phyloP scores from a whole-genome alignment of 352 stramenopile genomes.

The Aphanomyces invadans region DNA sequence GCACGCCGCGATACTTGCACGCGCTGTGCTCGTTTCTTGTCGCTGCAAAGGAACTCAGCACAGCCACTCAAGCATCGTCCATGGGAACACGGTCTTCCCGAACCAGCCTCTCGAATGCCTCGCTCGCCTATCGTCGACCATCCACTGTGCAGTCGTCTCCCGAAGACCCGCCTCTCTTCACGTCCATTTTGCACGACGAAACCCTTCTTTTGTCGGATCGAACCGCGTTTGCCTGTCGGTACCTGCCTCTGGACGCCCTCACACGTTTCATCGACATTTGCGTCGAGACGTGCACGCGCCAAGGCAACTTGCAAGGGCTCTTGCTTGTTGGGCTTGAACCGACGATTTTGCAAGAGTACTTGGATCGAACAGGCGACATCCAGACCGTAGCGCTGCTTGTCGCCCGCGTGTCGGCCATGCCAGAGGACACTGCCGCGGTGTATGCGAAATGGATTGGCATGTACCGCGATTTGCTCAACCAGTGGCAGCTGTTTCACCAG shows the following conservation, averaged over 20 bases:
- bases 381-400: conserved; percentile 87
- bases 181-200: conserved; percentile 77
- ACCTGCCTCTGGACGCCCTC: conserved; percentile 78
- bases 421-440: conserved; percentile 36
- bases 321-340: conserved; percentile 82
- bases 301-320: conserved; percentile 85
- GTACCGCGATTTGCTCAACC: conserved; percentile 90
- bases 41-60: conserved; percentile 29
- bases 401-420: conserved; percentile 37
- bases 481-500: conserved; percentile 90
- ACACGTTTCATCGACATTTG: conserved; percentile 68
- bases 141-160: conserved; percentile 3
- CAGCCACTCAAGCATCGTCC: conserved; percentile 25
- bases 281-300: conserved; percentile 70
- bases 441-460: conserved; percentile 85
- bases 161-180: conserved; percentile 34
- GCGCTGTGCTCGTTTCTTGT: conserved; percentile 72
- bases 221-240: conserved; percentile 88
- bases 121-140: conserved; percentile 3
- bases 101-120: not conserved
- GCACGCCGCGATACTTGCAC: conserved; percentile 69
- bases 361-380: conserved; percentile 86
- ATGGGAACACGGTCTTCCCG: not conserved
- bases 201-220: conserved; percentile 84
- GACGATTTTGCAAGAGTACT: conserved; percentile 84